Base-by-base conservation (phyloP, 306 rosid genomes). In the Ormosia semicastrata region DNA sequence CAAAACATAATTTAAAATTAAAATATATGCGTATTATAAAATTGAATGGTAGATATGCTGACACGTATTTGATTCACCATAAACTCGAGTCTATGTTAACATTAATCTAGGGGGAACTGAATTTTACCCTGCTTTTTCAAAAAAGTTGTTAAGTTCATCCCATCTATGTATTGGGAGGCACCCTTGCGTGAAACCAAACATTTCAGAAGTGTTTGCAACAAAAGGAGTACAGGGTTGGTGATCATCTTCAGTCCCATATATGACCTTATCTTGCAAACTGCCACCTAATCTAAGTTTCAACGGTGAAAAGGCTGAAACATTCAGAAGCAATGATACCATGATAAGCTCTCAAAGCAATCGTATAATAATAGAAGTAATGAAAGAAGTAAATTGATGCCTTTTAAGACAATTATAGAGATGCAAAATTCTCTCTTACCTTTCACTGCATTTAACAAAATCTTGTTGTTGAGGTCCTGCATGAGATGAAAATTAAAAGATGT, bases 281-380 rank as follows among this genome's bases (percentile, higher is more conserved):
- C 99, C 99, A 11, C 99, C 98, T 85, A 95, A 83, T 89, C 98
- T 92, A 68, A 95, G 87, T 81, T 93, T 95, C 89, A 95, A 79
- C 5, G 99, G 98, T 4, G 94, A 81, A 89, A 95, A 95, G 8
- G 93, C 99, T 95, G 97, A 2, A 84, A 76, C 56, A 63, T 73
- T 82, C 39, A 57, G 5, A 50, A 53, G 33, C 56, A 29, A 78
- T 37, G 6, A 30, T 67, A 41, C 78, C 71, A 65, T 76, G 9
- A 47, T 79, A 58, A 69, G 82, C 71, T 81, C 30, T 71, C 76
- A 49, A 64, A 77, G 7, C 32, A 37, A 47, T 53, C 10, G 11
- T 49, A 18, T 30, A 57, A 34, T 4, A 56, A 14, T 24, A 24
- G 24, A 66, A 60, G 39, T 40, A 41, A 69, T 4, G 6, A 63